phyloP scores from a whole-genome alignment of 2,329 filamentous ascomycete genomes.

The Cytospora schulzeri region DNA sequence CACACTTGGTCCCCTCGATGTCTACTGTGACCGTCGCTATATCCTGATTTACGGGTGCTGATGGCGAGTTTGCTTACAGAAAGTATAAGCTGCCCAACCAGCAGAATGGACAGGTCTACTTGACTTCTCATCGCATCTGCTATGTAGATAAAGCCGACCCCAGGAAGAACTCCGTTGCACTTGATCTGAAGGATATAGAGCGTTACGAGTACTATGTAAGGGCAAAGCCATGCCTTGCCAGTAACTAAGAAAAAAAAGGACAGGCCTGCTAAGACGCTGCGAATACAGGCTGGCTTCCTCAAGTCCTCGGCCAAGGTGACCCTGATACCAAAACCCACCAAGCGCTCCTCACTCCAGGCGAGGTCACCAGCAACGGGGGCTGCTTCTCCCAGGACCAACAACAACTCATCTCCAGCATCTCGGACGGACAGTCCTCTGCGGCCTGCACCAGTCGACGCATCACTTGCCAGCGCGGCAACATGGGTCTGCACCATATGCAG shows the following conservation, averaged over 20 bases:
- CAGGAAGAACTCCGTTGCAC: conserved; percentile 77
- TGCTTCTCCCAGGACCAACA: conserved; percentile 46
- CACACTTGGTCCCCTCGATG: conserved; percentile 28
- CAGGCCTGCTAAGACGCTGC: conserved; percentile 30
- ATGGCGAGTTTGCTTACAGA: conserved; percentile 47
- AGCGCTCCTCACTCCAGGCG: conserved; percentile 62
- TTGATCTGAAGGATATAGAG: conserved; percentile 90
- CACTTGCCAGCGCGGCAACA: conserved; percentile 65
- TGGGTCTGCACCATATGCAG: conserved; percentile 98
- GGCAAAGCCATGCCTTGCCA: conserved; percentile 47
- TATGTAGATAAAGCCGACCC: conserved; percentile 91
- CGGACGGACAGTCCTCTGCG: conserved; percentile 47
- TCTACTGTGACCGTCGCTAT: not conserved
- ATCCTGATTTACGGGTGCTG: not conserved
- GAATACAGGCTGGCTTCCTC: conserved; percentile 77
- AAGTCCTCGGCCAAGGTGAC: conserved; percentile 96
- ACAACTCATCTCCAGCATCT: conserved; percentile 49
- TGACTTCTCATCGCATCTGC: conserved; percentile 93
- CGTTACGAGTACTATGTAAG: conserved; percentile 84
- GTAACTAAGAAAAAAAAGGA: not conserved
- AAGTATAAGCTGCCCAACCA: conserved; percentile 95
- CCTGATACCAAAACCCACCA: conserved; percentile 77
- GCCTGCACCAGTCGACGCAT: conserved; percentile 47
- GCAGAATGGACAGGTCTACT: conserved; percentile 93
- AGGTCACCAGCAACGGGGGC: conserved; percentile 52